These are phyloP conservation scores for Dendrothele bispora DNA, from an alignment of 768 basidiomycete genomes.

Conservation along the genomic window DNA sequence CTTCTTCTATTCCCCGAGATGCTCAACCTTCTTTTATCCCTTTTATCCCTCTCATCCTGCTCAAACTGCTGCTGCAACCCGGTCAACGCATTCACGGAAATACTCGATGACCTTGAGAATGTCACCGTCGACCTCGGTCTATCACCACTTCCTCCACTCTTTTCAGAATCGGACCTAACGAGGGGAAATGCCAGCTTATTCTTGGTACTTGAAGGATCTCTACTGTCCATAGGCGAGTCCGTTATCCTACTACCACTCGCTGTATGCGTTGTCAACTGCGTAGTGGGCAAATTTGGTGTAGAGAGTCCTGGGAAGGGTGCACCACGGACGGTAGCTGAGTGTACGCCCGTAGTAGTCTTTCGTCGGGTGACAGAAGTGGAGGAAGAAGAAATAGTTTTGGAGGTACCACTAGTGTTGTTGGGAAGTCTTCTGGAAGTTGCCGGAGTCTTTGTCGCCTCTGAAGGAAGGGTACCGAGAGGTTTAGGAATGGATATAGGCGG, in stretches of 20 bases:
- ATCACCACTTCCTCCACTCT: constrained; percentile 10
- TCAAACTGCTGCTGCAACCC: constrained; percentile 56
- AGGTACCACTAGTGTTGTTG: not conserved
- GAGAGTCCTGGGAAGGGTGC: constrained; percentile 51
- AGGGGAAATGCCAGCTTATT: constrained; percentile 23
- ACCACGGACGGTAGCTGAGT: constrained; percentile 42
- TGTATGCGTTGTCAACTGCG: constrained; percentile 65
- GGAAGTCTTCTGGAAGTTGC: constrained; percentile 1
- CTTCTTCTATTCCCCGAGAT: constrained; percentile 18
- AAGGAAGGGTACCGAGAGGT: constrained; percentile 59
- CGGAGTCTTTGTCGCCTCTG: constrained; percentile 35
- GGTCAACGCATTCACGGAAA: constrained; percentile 51
- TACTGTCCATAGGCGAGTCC: not conserved
- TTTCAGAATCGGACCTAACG: constrained; percentile 47
- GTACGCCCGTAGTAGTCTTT: no score
- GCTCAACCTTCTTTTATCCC: constrained; percentile 27
- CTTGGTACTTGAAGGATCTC: not conserved
- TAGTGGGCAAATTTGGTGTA: constrained; percentile 58
- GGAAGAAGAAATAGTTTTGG: constrained; percentile 4
- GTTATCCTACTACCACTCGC: constrained; percentile 43
- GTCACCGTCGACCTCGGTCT: constrained; percentile 39
- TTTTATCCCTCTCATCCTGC: constrained; percentile 33
- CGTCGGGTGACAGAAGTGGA: constrained; percentile 38
- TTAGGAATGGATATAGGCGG: constrained; percentile 56
- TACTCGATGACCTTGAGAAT: constrained; percentile 65